A percentile compares a stretch with the other conserved stretches of the same genome.
Evolutionary conservation across 2,329 filamentous ascomycete species (phyloP).

Genomic region (Aspergillus sergii): DNA sequence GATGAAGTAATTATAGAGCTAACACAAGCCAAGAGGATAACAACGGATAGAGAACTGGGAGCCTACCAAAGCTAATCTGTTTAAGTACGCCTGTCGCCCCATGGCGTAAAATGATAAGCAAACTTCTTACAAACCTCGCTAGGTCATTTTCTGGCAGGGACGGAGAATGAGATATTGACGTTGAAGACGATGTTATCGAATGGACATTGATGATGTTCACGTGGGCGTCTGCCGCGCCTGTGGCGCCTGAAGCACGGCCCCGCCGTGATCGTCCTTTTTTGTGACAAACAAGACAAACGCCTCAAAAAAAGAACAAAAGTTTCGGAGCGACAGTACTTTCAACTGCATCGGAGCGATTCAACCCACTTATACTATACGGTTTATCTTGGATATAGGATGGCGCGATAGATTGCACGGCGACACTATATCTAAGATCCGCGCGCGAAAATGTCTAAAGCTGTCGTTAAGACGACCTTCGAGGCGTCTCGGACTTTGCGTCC

Average conservation of each 20-base stretch:
- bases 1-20: neutral
- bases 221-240: constrained; percentile 22
- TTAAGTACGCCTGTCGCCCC: constrained; percentile 50
- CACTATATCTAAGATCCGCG: neutral
- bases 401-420: constrained; percentile 15
- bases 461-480: constrained; percentile 85
- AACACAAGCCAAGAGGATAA: constrained; percentile 2
- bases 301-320: constrained; percentile 40
- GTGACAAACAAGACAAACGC: constrained; percentile 37
- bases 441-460: constrained; percentile 52
- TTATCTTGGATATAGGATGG: constrained; percentile 22
- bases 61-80: constrained; percentile 50
- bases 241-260: constrained; percentile 30
- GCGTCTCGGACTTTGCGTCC: constrained; percentile 80
- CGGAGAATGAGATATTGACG: neutral
- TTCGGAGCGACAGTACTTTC: constrained; percentile 23
- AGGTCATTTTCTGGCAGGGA: neutral
- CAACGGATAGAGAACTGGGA: constrained; percentile 11
- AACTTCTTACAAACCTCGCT: neutral
- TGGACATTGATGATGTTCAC: constrained; percentile 10
- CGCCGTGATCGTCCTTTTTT: constrained; percentile 30
- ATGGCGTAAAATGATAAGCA: constrained; percentile 25
- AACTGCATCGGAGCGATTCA: constrained; percentile 8
- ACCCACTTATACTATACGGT: constrained; percentile 14
- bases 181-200: constrained; percentile 6